Conservation (phyloP, 257 asterid species). For the Osmanthus fragrans region DNA sequence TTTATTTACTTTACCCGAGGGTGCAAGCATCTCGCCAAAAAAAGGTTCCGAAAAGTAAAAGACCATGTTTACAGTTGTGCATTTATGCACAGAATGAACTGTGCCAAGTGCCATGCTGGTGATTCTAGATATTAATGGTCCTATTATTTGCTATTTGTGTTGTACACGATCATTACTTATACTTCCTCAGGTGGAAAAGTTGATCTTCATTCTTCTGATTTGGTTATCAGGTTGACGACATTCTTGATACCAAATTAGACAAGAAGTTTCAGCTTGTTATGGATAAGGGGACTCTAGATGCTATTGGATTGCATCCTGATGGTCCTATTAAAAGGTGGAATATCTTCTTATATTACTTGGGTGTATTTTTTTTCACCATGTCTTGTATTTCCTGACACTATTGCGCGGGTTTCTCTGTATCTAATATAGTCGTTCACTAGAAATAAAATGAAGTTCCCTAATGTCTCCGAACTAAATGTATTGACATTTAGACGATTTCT, state of each 20-base stretch:
- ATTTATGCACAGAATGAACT: background rate
- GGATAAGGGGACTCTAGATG: slow-evolving; percentile 97
- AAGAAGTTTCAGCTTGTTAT: slow-evolving; percentile 78
- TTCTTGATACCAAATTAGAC: slow-evolving; percentile 87
- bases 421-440: background rate
- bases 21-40: background rate
- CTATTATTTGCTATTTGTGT: slow-evolving; percentile 4
- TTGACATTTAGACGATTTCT: background rate
- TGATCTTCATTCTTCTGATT: slow-evolving; percentile 17
- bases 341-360: background rate
- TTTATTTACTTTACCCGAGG: background rate
- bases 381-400: background rate
- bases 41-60: slow-evolving; percentile 4
- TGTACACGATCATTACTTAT: background rate
- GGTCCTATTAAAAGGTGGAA: slow-evolving; percentile 84
- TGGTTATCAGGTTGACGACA: slow-evolving; percentile 79
- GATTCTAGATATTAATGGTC: background rate
- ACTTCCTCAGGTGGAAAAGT: slow-evolving; percentile 10
- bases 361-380: background rate
- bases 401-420: background rate
- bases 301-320: slow-evolving; percentile 97
- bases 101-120: background rate
- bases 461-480: background rate
- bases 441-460: background rate
- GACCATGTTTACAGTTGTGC: background rate